phyloP scores from a whole-genome alignment of 495 filamentous ascomycete species.

The Penicillium salamii region DNA sequence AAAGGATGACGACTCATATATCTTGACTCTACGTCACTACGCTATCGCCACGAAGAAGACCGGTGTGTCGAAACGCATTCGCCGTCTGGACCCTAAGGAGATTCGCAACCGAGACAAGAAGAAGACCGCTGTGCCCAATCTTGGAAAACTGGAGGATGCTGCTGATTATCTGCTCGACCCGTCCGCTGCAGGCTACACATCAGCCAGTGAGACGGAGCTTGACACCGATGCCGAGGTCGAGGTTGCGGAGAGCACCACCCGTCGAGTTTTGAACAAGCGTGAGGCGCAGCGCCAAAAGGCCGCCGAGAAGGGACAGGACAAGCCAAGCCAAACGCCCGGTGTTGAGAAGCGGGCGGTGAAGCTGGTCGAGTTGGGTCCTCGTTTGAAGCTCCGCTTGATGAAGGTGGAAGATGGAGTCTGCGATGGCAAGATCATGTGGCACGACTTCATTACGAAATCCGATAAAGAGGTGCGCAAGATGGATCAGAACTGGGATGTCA shows the following conservation, averaged over 20 bases:
- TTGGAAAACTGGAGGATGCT: conserved; percentile 87
- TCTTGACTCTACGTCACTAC: conserved; percentile 91
- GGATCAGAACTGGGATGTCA: conserved; percentile 76
- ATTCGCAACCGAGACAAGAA: conserved; percentile 62
- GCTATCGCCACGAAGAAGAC: conserved; percentile 87
- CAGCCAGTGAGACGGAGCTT: conserved; percentile 85
- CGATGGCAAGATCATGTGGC: conserved; percentile 93
- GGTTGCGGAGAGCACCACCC: conserved; percentile 69
- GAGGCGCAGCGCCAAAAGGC: conserved; percentile 55
- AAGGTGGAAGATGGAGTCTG: conserved; percentile 97
- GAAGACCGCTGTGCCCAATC: conserved; percentile 71
- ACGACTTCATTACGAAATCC: conserved; percentile 85
- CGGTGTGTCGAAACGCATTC: conserved; percentile 76
- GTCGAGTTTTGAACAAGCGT: conserved; percentile 64
- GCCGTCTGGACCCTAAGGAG: conserved; percentile 86
- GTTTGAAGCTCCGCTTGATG: conserved; percentile 82
- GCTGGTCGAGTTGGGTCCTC: conserved; percentile 85
- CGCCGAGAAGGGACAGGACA: conserved; percentile 35
- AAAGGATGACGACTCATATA: conserved; percentile 65
- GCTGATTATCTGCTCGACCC: conserved; percentile 90
- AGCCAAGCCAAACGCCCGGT: conserved; percentile 28
- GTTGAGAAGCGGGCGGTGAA: conserved; percentile 87
- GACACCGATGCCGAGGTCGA: conserved; percentile 97
- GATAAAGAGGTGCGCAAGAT: conserved; percentile 70
- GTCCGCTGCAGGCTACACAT: conserved; percentile 85